Evolutionary conservation across 2,329 filamentous ascomycete species (phyloP), one percentile per base, ranked within the genome.

Genomic region (Aspergillus vadensis): DNA sequence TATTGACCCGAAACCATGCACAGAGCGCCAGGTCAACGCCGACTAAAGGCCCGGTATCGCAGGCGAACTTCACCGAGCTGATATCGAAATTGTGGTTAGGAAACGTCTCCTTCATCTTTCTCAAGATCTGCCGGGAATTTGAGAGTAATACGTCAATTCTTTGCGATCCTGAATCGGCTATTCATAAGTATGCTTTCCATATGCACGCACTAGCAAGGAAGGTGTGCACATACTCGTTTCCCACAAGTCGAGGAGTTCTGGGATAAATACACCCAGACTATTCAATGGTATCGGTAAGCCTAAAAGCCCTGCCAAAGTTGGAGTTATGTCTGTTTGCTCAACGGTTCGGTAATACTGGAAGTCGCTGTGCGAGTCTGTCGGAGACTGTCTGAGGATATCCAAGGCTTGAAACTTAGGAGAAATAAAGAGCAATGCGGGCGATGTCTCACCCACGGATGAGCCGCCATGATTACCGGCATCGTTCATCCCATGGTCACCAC

Each of bases 401-500:
- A 92, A 78, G 1, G 77, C 72, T 69, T 84, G 86, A 47, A 97
- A 82, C 70, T 92, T 95, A 0, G 94, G 92, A 2, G 92, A 95
- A 65, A 96, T 86, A 74, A 99, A 98, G 19, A 97, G 85, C 9
- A 99, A 80, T 15, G 95, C 95, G 0, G 95, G 90, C 0, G 94
- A 97, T 1, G 95, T 98, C 79, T 99, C 95, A 47, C 95, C 94
- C 1, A 92, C 86, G 0, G 93, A 93, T 9, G 94, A 97, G 41
- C 94, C 95, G 30, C 95, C 95, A 73, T 99, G 95, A 67, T 98
- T 98, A 2, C 95, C 95, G 19, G 91, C 95, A 69, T 98, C 94
- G 68, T 98, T 99, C 95, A 99, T 99, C n/a, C 95, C 95, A 73
- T 99, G 95, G 70, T 99, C 96, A 58, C 95, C 95, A 59, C 89